phyloP scores from a whole-genome alignment of 441 rosid species.

The Mallotus repandus region DNA sequence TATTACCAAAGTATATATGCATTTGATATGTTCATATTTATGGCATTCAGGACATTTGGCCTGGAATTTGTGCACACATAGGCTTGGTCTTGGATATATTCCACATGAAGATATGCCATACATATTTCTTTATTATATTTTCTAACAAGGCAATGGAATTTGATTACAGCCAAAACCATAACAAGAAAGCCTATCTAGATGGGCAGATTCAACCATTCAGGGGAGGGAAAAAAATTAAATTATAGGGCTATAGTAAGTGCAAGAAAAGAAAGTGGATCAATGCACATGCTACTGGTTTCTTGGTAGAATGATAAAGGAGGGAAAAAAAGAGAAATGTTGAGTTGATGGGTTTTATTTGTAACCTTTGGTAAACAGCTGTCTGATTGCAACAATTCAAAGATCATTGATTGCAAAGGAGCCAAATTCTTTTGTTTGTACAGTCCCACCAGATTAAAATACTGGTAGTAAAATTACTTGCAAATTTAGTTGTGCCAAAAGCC shows the following conservation, averaged over 20 bases:
- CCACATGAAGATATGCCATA: not conserved
- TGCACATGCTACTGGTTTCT: not conserved
- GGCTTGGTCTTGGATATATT: slow-evolving; percentile 3
- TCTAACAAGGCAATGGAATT: not conserved
- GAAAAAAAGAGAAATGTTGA: not conserved
- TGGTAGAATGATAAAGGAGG: not conserved
- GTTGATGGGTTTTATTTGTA: not conserved
- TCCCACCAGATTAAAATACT: not conserved
- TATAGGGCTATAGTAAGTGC: too few relatives aligned
- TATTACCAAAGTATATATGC: not conserved
- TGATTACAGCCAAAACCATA: not conserved
- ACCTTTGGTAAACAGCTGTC: not conserved
- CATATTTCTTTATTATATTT: not conserved
- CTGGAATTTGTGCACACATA: not conserved
- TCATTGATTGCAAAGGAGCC: slow-evolving; percentile 6
- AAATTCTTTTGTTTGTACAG: not conserved
- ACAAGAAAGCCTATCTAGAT: not conserved
- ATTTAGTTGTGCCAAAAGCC: not conserved
- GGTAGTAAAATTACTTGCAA: not conserved
- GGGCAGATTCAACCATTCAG: not conserved
- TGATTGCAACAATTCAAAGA: slow-evolving; percentile 9
- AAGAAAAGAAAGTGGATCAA: not conserved
- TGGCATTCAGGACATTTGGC: not conserved
- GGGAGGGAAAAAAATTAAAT: not conserved
- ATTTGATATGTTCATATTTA: too few relatives aligned